A percentile compares a stretch with the other conserved stretches of the same genome.
Conservation (phyloP, 768 basidiomycete species). For the Phylloporus rhodoxanthus region DNA sequence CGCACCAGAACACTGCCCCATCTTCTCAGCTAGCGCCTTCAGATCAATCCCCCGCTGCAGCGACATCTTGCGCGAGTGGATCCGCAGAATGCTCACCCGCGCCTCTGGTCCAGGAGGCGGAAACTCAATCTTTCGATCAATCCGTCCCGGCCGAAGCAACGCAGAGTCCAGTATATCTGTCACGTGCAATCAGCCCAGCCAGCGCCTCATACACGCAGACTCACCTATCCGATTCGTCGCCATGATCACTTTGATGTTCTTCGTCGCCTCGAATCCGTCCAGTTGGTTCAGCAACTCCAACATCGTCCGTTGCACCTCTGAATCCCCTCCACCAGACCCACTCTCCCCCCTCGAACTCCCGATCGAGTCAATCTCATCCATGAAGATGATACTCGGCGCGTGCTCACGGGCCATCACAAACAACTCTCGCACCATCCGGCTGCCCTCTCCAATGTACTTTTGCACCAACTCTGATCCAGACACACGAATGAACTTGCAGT, state of each 20-base stretch:
- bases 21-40: slow-evolving; percentile 94
- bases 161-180: slow-evolving; percentile 92
- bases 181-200: slow-evolving; percentile 3
- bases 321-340: slow-evolving; percentile 75
- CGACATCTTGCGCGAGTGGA: slow-evolving; percentile 99
- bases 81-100: slow-evolving; percentile 92
- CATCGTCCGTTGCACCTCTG: slow-evolving; percentile 89
- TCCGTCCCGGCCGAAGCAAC: slow-evolving; percentile 87
- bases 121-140: slow-evolving; percentile 97
- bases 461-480: slow-evolving; percentile 92
- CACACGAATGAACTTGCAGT: slow-evolving; percentile 96
- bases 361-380: slow-evolving; percentile 99
- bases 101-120: slow-evolving; percentile 97
- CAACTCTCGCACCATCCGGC: slow-evolving; percentile 92
- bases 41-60: slow-evolving; percentile 96
- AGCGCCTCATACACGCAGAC: neutral
- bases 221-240: slow-evolving; percentile 93
- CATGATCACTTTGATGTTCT: slow-evolving; percentile 90
- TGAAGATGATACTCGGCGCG: slow-evolving; percentile 97
- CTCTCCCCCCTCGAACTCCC: slow-evolving; percentile 85
- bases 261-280: slow-evolving; percentile 80
- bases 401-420: slow-evolving; percentile 99
- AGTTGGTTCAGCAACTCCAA: slow-evolving; percentile 83
- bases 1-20: slow-evolving; percentile 98
- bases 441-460: slow-evolving; percentile 97